phyloP scores from a whole-genome alignment of 2,329 filamentous ascomycete genomes.

The Pezicula radicicola region DNA sequence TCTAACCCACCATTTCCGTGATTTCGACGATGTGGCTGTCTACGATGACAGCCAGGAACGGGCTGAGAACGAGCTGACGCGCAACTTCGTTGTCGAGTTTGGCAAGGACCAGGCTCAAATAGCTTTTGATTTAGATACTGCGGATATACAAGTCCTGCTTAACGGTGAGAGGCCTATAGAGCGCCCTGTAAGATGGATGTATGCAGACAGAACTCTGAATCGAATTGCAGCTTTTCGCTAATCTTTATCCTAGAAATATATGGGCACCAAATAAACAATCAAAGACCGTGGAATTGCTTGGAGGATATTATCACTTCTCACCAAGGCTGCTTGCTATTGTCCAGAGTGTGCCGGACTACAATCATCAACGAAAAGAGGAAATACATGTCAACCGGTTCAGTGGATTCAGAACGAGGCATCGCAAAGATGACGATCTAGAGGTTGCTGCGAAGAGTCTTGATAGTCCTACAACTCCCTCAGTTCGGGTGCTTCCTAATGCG shows the following conservation, averaged over 20 bases:
- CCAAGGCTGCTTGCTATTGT: constrained; percentile 63
- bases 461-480: background rate
- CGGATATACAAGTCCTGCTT: constrained; percentile 39
- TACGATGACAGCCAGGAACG: constrained; percentile 41
- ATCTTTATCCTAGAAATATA: constrained; percentile 51
- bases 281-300: constrained; percentile 51
- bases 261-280: constrained; percentile 64
- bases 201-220: constrained; percentile 26
- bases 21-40: constrained; percentile 50
- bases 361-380: constrained; percentile 8
- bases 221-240: constrained; percentile 3
- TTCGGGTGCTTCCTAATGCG: background rate
- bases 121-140: constrained; percentile 48
- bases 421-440: constrained; percentile 21
- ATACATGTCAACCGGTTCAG: constrained; percentile 11
- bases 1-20: constrained; percentile 9
- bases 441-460: constrained; percentile 12
- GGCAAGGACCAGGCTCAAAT: constrained; percentile 51
- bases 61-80: constrained; percentile 37
- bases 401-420: constrained; percentile 7
- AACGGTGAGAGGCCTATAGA: constrained; percentile 25
- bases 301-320: constrained; percentile 64
- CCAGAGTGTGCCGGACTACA: constrained; percentile 47
- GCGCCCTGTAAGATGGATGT: constrained; percentile 69
- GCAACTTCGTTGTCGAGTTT: constrained; percentile 66